A percentile compares a stretch with the other conserved stretches of the same genome.
phyloP scores from a whole-genome alignment of 2,329 filamentous ascomycete species.

The Teratosphaeriaceae sp. region DNA sequence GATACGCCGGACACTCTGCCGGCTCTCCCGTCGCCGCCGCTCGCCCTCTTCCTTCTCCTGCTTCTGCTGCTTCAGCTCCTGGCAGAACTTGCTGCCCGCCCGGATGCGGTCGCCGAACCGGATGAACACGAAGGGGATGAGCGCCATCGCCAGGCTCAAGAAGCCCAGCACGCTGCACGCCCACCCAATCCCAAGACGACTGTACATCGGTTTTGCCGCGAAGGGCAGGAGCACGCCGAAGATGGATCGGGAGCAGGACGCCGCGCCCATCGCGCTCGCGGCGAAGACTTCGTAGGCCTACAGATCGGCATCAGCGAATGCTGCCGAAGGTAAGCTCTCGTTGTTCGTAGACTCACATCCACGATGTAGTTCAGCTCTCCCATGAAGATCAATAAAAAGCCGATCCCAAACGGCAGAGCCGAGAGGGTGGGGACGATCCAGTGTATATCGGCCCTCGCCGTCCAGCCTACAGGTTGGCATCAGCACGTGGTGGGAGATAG shows the following conservation, averaged over 20 bases:
- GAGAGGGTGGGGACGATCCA: conserved; percentile 39
- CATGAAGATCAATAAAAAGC: conserved; percentile 46
- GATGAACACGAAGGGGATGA: conserved; percentile 55
- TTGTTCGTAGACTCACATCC: too few relatives aligned
- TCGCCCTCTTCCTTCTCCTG: conserved; percentile 15
- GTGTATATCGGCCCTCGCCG: conserved; percentile 28
- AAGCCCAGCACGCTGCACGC: conserved; percentile 47
- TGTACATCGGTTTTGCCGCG: conserved; percentile 53
- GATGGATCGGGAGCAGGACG: conserved; percentile 68
- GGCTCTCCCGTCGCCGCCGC: not conserved
- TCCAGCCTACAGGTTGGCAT: not conserved
- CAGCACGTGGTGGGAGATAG: conserved; percentile 30
- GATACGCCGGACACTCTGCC: not conserved
- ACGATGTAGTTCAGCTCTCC: conserved; percentile 54
- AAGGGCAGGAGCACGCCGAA: conserved; percentile 61
- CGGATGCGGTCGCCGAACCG: conserved; percentile 49
- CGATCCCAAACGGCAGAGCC: conserved; percentile 39
- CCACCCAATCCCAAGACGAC: conserved; percentile 64
- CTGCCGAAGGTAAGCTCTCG: too few relatives aligned
- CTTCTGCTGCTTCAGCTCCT: conserved; percentile 49
- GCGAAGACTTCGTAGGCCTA: conserved; percentile 71
- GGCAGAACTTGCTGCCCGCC: conserved; percentile 54
- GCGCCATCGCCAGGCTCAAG: conserved; percentile 42
- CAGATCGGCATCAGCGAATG: too few relatives aligned
- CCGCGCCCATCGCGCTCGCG: conserved; percentile 73